Base-by-base conservation (phyloP, 257 asterid species). In the Primulina eburnea region DNA sequence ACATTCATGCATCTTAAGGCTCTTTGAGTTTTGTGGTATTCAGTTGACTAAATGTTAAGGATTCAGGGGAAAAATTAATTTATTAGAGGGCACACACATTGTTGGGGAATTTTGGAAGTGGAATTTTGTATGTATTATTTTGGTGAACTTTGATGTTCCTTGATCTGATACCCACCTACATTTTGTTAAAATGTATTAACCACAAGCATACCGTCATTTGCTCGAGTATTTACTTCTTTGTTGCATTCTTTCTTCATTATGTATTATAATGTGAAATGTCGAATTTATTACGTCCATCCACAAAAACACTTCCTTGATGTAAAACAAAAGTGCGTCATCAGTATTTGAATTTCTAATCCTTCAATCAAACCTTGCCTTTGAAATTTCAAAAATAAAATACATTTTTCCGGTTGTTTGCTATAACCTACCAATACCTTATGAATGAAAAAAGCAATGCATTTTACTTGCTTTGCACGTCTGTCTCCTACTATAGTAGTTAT, bases 1-100 rank as follows among this genome's bases (percentile, higher is more conserved):
- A 12, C 52, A 28, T 53, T 61, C 68, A 1, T 55, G 28, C 47
- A 55, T 29, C 64, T 37, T 55, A 33, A 10, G 62, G 34, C 11
- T 60, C 1, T 71, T 67, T 66, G 24, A 6, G 33, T 72, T 18
- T 64, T 71, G 20, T 67, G 26, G 56, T 69, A 47, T 50, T 66
- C 16, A 47, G 40, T 37, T 47, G 17, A 18, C 56, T 67, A 28
- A 60, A 72, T 29, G 18, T 17, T 66, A 18, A 55, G 12, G 66
- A 60, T 47, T 47, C 7, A 4, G 18, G 55, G 6, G 14, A 14
- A 47, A 47, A 47, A 12, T 14, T 14, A 47, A 4, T 47, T 47
- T 12, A 47, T 47, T 14, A 3, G 6, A 47, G 18, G 18, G 26
- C 26, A 47, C 2, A 4, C n/a, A 43, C 0, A 47, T 47, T 14